phyloP scores from a whole-genome alignment of 2,329 filamentous ascomycete genomes.

The Colletotrichum eremochloae region DNA sequence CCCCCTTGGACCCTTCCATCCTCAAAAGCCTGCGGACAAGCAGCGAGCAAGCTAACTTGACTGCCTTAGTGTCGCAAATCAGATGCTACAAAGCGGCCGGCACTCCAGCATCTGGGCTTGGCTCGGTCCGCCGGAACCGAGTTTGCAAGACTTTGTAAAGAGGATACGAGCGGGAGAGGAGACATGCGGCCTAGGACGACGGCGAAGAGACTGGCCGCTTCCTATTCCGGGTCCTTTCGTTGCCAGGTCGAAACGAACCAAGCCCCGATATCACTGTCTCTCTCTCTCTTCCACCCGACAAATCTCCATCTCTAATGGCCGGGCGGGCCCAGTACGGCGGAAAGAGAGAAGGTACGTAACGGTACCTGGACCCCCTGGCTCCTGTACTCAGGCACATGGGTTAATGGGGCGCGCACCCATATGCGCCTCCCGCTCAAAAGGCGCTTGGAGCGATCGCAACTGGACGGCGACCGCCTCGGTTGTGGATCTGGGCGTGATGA shows the following conservation, averaged over 20 bases:
- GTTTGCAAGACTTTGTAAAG: constrained; percentile 16
- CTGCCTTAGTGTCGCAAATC: constrained; percentile 17
- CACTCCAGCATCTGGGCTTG: constrained; percentile 11
- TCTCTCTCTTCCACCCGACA: neutral
- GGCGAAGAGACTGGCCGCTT: neutral
- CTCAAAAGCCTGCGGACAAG: neutral
- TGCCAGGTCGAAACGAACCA: neutral
- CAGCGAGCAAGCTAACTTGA: neutral
- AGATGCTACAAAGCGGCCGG: neutral
- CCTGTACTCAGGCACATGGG: constrained; percentile 25
- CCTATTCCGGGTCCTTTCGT: neutral
- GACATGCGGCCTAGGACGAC: neutral
- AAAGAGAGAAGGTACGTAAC: neutral
- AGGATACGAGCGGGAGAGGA: neutral
- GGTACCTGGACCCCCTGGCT: neutral
- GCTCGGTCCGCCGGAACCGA: constrained; percentile 34
- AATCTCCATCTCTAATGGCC: neutral
- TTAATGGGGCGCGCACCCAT: neutral
- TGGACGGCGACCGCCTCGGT: neutral
- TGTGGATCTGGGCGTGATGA: constrained; percentile 6
- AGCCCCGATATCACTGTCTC: neutral
- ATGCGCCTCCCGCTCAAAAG: constrained; percentile 4
- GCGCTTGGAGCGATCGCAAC: constrained; percentile 33
- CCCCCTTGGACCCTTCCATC: neutral
- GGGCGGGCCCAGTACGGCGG: neutral